These are phyloP conservation scores for Nakazawaea molendinolei DNA, from an alignment of 805 yeast genomes.

Conservation along the genomic window DNA sequence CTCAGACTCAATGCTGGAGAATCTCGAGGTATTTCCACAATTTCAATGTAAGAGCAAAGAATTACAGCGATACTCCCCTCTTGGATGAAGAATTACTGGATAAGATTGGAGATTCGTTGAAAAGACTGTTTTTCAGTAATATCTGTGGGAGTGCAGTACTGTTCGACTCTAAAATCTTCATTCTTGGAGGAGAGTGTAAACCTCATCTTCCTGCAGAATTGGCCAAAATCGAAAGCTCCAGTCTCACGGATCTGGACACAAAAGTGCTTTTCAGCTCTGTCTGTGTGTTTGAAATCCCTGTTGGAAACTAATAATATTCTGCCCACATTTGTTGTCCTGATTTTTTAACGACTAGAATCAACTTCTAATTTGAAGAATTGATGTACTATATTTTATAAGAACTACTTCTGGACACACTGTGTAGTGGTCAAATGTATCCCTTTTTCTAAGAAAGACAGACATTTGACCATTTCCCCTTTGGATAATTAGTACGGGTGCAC, in stretches of 20 bases:
- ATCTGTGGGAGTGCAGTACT: conserved; percentile 9
- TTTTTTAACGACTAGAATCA: conserved; percentile 12
- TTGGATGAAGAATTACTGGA: not conserved
- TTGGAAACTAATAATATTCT: conserved; percentile 1
- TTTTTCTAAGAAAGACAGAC: no score
- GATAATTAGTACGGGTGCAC: no score
- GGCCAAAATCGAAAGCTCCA: not conserved
- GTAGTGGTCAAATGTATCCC: no score
- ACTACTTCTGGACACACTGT: no score
- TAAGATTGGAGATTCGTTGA: conserved; percentile 2
- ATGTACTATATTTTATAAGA: not conserved
- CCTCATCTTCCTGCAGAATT: conserved; percentile 11
- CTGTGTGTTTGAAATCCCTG: conserved; percentile 10
- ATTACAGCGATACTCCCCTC: conserved; percentile 1
- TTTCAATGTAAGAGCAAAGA: conserved; percentile 3
- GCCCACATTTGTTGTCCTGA: conserved; percentile 1
- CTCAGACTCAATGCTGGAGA: conserved; percentile 10
- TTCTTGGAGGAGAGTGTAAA: conserved; percentile 11
- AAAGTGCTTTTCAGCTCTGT: conserved; percentile 5
- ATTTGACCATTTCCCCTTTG: no score
- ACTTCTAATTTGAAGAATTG: no score
- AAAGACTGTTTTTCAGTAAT: conserved; percentile 11
- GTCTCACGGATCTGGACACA: not conserved
- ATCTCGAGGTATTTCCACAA: conserved; percentile 7
- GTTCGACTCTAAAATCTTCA: conserved; percentile 3